Conservation (phyloP, 2,329 filamentous ascomycete genomes). For the Colletotrichum euphorbiae region DNA sequence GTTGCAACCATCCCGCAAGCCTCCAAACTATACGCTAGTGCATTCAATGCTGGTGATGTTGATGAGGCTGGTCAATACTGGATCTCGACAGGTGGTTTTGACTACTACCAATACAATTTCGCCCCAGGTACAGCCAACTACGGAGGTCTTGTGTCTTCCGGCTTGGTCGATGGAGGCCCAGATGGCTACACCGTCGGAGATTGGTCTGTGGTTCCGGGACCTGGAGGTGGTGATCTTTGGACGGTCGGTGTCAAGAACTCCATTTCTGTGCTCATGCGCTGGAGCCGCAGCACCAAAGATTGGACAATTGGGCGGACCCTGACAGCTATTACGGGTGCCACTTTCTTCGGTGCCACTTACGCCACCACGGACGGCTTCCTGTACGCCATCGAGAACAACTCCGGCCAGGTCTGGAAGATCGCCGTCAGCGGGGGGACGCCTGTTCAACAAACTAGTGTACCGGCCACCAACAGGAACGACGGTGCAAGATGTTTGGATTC, state of each 20-base stretch:
- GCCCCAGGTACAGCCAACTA: constrained; percentile 40
- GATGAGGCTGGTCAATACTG: constrained; percentile 42
- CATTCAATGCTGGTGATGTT: constrained; percentile 42
- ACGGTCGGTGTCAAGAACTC: constrained; percentile 33
- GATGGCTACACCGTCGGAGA: constrained; percentile 34
- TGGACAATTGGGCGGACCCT: constrained; percentile 32
- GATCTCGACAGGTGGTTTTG: constrained; percentile 32
- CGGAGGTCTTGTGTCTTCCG: constrained; percentile 20
- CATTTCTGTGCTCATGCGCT: constrained; percentile 36
- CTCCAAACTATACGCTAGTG: neutral
- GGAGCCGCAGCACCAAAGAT: constrained; percentile 26
- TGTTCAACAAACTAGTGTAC: neutral
- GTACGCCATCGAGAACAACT: constrained; percentile 42
- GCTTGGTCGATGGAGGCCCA: constrained; percentile 1
- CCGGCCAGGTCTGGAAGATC: constrained; percentile 43
- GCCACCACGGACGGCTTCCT: constrained; percentile 38
- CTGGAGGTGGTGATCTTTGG: constrained; percentile 38
- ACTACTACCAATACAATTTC: constrained; percentile 41
- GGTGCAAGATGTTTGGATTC: constrained; percentile 37
- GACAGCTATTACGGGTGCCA: constrained; percentile 30
- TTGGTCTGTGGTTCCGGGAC: constrained; percentile 42
- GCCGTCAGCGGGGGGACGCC: constrained; percentile 15
- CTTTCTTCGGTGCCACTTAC: constrained; percentile 41
- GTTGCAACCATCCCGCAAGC: constrained; percentile 10
- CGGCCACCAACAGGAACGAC: constrained; percentile 22